phyloP scores from a whole-genome alignment of 1,139 yeast genomes.

The Candida glucosophila region DNA sequence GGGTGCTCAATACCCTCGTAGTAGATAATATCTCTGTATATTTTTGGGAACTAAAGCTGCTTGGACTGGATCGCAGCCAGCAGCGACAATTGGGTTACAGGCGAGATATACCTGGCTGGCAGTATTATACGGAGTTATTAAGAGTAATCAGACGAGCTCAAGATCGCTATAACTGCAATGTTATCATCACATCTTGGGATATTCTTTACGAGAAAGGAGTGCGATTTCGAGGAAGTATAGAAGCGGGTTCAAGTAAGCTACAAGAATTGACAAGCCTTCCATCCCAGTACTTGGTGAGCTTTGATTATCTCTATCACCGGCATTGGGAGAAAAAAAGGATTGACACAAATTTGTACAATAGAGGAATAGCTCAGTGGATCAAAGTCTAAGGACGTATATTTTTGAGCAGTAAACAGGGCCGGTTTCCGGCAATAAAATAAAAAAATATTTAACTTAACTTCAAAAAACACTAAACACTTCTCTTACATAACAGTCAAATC shows the following conservation, averaged over 20 bases:
- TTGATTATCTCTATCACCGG: constrained; percentile 10
- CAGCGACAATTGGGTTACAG: constrained; percentile 8
- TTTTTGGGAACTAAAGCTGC: constrained; percentile 22
- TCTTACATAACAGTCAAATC: constrained; percentile 85
- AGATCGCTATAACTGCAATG: constrained; percentile 17
- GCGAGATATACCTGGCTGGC: constrained; percentile 4
- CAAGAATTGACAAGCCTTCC: constrained; percentile 10
- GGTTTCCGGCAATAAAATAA: too few relatives aligned
- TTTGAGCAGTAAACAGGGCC: too few relatives aligned
- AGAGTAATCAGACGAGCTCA: constrained; percentile 8
- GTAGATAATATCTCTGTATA: constrained; percentile 21
- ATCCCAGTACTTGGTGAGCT: constrained; percentile 7
- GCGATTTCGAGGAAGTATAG: constrained; percentile 6
- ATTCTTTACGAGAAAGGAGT: constrained; percentile 23
- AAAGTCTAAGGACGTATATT: too few relatives aligned
- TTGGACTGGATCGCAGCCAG: constrained; percentile 7
- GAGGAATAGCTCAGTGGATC: too few relatives aligned
- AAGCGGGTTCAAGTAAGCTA: constrained; percentile 1
- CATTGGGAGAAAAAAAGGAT: constrained; percentile 1
- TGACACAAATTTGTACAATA: too few relatives aligned
- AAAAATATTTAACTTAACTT: too few relatives aligned
- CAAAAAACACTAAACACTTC: too few relatives aligned
- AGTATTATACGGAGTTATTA: constrained; percentile 12
- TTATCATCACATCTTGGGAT: constrained; percentile 28
- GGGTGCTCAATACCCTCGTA: constrained; percentile 12